These are phyloP conservation scores for Coelastrella sp. DNA, from an alignment of 139 green algal genomes.

Conservation along the genomic window DNA sequence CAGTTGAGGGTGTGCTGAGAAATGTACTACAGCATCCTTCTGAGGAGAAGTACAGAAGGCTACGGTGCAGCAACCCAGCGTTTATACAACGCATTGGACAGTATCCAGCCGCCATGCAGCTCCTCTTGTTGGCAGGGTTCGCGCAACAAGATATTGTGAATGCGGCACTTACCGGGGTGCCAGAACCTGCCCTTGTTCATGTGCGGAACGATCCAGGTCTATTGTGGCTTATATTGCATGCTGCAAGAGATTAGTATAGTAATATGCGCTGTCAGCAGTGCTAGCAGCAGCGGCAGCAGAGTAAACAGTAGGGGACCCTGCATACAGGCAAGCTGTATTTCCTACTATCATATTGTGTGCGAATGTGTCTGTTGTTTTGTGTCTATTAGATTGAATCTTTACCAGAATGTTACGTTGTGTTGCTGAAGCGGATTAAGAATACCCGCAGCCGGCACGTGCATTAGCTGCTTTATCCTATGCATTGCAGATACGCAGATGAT, in stretches of 20 bases:
- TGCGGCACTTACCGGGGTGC: neutral
- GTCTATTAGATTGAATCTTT: too few species aligned
- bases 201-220: constrained; percentile 55
- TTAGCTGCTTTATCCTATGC: too few species aligned
- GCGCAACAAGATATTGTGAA: constrained; percentile 2
- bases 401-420: too few species aligned
- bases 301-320: too few species aligned
- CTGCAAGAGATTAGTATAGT: constrained; percentile 16
- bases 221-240: constrained; percentile 58
- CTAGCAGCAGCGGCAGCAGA: too few species aligned
- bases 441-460: too few species aligned
- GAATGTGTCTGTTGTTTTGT: too few species aligned
- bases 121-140: constrained; percentile 57
- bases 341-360: too few species aligned
- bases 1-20: constrained; percentile 45
- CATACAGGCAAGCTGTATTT: too few species aligned
- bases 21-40: constrained; percentile 41
- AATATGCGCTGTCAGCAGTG: too few species aligned
- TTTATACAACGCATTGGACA: constrained; percentile 46
- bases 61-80: constrained; percentile 47
- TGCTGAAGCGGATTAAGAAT: too few species aligned
- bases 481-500: too few species aligned
- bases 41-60: constrained; percentile 40
- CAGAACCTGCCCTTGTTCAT: constrained; percentile 40
- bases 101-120: constrained; percentile 42